Base-by-base conservation (phyloP, 2,329 filamentous ascomycete genomes). In the Pseudogymnoascus sp. region DNA sequence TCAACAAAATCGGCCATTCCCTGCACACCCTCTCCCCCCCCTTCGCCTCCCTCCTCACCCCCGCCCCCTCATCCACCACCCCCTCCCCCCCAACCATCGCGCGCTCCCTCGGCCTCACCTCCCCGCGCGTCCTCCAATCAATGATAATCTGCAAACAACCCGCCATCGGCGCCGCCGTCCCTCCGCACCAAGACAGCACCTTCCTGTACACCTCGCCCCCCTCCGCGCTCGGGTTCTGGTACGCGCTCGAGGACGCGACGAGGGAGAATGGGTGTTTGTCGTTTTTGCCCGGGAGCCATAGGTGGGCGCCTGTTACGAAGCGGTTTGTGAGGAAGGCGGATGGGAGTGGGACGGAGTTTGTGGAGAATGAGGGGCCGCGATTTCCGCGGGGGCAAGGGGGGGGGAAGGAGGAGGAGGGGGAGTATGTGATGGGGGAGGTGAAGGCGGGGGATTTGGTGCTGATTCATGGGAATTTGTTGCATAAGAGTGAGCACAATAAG, bases 91-190 rank as follows among this genome's bases (percentile, higher is more conserved):
- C 26, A 29, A 72, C 75, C 50, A 74, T 79, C 13, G 74, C 74
- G 0, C 80, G 85, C 40, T 84, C 82, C 11, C 73, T 76, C 44
- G 75, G 75, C 0, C 75, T 72, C 75, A 38, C 74, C 74, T 64
- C 88, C 85, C 74, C 81, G 75, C 66, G 67, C 61, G 84, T 82
- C 65, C 80, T 99, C 61, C 95, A 99, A 80, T 95, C 89, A 74
- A 99, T 99, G 95, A 82, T 97, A 29, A 97, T 99, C 70, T 97
- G 92, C 84, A 99, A 99, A 76, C 93, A 97, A 77, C 93, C 95
- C 21, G 91, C 96, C 76, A 97, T 97, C 62, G 95, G 95, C 29
- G 93, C 90, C 21, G 89, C 90, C 1, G 95, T 97, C 47, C 91
- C 89, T 0, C 86, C 91, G 21, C 95, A 99, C 74, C 93, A 96